Evolutionary conservation across 2,329 filamentous ascomycete genomes (phyloP).

Genomic region (Simplicillium aogashimaense): DNA sequence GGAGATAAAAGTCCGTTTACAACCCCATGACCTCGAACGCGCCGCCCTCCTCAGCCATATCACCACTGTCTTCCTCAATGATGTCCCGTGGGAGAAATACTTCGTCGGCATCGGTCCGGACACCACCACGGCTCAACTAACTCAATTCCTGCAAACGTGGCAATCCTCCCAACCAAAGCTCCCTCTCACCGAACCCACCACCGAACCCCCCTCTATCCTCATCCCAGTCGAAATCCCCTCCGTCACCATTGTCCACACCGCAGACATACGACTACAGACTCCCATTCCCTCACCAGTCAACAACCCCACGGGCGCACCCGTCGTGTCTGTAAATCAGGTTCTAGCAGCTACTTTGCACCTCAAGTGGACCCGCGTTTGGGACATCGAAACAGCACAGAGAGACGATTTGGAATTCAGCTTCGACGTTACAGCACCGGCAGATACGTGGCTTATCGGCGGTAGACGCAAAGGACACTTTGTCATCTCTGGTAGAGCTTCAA

Average conservation of each 20-base stretch:
- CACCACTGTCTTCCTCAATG: conserved; percentile 34
- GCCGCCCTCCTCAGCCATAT: conserved; percentile 43
- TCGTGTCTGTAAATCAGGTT: conserved; percentile 53
- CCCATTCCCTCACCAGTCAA: conserved; percentile 19
- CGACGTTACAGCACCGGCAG: conserved; percentile 64
- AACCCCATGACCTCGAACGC: conserved; percentile 43
- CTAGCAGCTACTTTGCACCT: conserved; percentile 52
- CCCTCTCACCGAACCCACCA: conserved; percentile 12
- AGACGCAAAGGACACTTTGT: conserved; percentile 70
- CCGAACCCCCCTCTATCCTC: conserved; percentile 55
- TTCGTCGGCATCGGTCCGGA: conserved; percentile 40
- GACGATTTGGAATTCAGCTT: conserved; percentile 67
- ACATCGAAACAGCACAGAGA: conserved; percentile 30
- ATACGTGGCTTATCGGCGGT: conserved; percentile 79
- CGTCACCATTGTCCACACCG: conserved; percentile 73
- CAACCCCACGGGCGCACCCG: conserved; percentile 21
- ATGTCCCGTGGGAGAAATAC: conserved; percentile 35
- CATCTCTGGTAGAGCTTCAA: conserved; percentile 27
- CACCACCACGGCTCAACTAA: conserved; percentile 15
- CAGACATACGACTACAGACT: conserved; percentile 49
- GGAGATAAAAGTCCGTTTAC: conserved; percentile 32
- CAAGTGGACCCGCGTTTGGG: conserved; percentile 54
- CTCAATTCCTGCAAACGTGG: conserved; percentile 21
- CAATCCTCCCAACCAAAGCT: conserved; percentile 18
- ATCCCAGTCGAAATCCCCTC: conserved; percentile 88